Conservation (phyloP, 257 asterid genomes). For the Verbascum thapsus region DNA sequence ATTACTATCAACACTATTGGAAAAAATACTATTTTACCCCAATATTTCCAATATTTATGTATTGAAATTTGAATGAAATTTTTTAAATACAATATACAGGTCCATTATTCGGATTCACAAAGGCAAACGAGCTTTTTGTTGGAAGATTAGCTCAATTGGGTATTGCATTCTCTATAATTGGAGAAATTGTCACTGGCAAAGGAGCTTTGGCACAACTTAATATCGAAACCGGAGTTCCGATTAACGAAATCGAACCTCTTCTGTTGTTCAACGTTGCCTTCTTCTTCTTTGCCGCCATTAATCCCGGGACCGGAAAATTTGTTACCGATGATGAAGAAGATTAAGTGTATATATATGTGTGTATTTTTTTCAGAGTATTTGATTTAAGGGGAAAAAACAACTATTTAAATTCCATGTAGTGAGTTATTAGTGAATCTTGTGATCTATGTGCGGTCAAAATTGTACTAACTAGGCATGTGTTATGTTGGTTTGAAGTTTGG, state of each 20-base stretch:
- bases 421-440: constrained; percentile 18
- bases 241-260: constrained; percentile 82
- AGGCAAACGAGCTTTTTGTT: constrained; percentile 87
- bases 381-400: not conserved
- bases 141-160: constrained; percentile 96
- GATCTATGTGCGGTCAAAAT: too few relatives aligned
- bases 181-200: constrained; percentile 89
- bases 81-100: constrained; percentile 41
- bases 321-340: constrained; percentile 81
- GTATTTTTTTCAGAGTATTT: not conserved
- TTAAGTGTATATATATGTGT: constrained; percentile 18
- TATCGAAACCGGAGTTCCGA: constrained; percentile 90
- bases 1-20: too few relatives aligned
- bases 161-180: constrained; percentile 86
- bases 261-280: constrained; percentile 75
- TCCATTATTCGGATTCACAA: constrained; percentile 90
- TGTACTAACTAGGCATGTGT: too few relatives aligned
- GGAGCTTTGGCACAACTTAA: constrained; percentile 95
- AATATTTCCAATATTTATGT: too few relatives aligned
- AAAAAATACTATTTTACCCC: too few relatives aligned
- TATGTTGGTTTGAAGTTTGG: too few relatives aligned
- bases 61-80: too few relatives aligned
- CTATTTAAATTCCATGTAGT: not conserved
- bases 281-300: constrained; percentile 93
- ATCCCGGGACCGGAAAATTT: constrained; percentile 89